Evolutionary conservation across 164 flowering plant species (phyloP).

Genomic region (Cinnamomum micranthum): DNA sequence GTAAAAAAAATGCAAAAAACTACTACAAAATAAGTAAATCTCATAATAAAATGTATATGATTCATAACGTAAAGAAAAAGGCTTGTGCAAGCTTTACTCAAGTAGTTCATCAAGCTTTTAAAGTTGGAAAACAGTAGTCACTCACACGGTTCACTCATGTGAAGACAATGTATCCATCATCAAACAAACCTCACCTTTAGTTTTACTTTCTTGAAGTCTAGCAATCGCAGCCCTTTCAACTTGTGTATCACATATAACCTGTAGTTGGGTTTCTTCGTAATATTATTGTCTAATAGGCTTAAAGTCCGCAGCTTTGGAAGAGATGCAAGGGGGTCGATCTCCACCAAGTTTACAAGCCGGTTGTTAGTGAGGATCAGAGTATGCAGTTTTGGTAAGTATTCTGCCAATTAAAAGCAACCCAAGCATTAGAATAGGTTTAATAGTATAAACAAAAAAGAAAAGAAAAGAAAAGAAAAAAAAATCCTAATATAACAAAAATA

Average conservation of each 20-base stretch:
- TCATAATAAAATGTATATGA: not conserved
- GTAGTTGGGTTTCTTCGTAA: constrained; percentile 87
- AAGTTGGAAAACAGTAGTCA: not conserved
- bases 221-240: constrained; percentile 67
- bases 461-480: too few relatives aligned
- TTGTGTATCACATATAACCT: constrained; percentile 88
- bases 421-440: not conserved
- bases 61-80: not conserved
- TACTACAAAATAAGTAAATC: not conserved
- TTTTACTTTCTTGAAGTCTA: constrained; percentile 93
- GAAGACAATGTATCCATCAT: not conserved
- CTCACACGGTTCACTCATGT: not conserved
- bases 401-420: constrained; percentile 40
- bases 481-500: not conserved
- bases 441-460: not conserved
- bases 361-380: constrained; percentile 91
- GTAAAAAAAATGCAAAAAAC: not conserved
- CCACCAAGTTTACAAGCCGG: constrained; percentile 82
- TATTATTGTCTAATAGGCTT: constrained; percentile 77
- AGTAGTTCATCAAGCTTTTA: not conserved
- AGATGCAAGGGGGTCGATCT: constrained; percentile 93
- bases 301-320: constrained; percentile 77
- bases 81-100: not conserved
- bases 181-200: constrained; percentile 45
- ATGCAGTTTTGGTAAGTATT: constrained; percentile 84